Base-by-base conservation (phyloP, 1,284 basidiomycete genomes). In the Apiotrichum siamense region DNA sequence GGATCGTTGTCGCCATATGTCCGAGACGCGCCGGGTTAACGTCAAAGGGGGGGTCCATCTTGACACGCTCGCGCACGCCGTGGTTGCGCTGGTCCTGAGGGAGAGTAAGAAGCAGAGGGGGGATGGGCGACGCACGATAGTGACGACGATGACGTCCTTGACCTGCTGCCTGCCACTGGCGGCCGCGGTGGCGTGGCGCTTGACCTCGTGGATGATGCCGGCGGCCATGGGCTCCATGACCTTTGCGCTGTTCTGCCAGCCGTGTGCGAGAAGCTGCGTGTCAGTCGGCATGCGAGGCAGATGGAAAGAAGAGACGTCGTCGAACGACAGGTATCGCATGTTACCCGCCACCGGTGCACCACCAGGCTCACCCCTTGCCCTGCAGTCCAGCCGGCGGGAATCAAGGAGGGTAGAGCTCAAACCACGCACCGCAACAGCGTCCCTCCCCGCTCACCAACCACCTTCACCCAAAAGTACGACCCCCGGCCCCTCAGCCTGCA, bases 81-180 rank as follows among this genome's bases (percentile, higher is more conserved):
- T 87, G 86, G 58, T 87, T 87, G 4, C 85, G 77, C 58, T 85
- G 84, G 59, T 87, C 85, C 44, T 45, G 38, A 4, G n/a, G 11
- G 2, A 17, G 6, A 15, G 33, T 18, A 44, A 17, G 15, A 1
- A 1, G 9, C 27, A 23, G 7, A 3, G 9, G 3, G 13, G 4
- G 11, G 4, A 20, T 6, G 17, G 7, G 7, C 33, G 5, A 58
- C 69, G 37, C 43, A 73, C 73, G 13, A 75, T 43, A 1, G 70
- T 71, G 11, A 73, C 69, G 3, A 74, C 63, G 4, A 75, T 52
- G 25, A 71, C 33, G 49, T 71, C 69, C 42, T 62, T 53, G 37
- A 52, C 61, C 37, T 48, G 51, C 20, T 48, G 21, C 29, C 55
- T 46, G 17, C 41, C 51, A 3, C 54, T 41, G 11, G 18, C 35